These are phyloP conservation scores for Cyamopsis tetragonoloba DNA, from an alignment of 306 rosid genomes.

Conservation along the genomic window DNA sequence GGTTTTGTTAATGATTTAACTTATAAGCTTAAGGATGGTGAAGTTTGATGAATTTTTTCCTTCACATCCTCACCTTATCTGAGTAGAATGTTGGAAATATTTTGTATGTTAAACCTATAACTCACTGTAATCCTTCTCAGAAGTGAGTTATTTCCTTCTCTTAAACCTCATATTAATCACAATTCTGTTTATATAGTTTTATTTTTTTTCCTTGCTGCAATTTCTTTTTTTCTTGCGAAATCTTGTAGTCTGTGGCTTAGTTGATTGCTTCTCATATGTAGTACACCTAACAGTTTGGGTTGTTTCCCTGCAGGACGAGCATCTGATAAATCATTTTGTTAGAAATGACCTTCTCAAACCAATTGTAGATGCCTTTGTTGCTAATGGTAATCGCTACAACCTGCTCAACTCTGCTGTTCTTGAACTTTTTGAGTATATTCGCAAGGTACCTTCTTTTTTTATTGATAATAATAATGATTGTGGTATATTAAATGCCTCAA, in stretches of 20 bases:
- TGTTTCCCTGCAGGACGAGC: conserved; percentile 76
- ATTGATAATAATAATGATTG: conserved; percentile 12
- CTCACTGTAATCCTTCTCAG: neutral
- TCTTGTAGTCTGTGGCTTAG: neutral
- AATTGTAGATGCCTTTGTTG: conserved; percentile 74
- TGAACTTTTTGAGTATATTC: conserved; percentile 84
- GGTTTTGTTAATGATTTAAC: neutral
- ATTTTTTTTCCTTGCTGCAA: neutral
- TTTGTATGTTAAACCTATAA: neutral
- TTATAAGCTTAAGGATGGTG: conserved; percentile 17
- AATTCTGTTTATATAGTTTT: neutral
- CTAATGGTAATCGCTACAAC: conserved; percentile 90
- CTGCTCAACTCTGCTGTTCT: conserved; percentile 88
- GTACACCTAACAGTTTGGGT: conserved; percentile 18
- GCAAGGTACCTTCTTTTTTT: conserved; percentile 52
- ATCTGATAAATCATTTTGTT: conserved; percentile 66
- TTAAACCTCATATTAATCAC: neutral
- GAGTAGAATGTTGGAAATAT: conserved; percentile 1
- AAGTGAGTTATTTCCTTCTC: neutral
- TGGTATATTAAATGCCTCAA: conserved; percentile 14
- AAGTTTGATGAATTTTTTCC: neutral
- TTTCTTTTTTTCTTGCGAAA: neutral
- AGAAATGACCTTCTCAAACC: conserved; percentile 84
- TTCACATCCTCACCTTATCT: neutral
- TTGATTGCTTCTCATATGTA: neutral